Evolutionary conservation across 2,329 filamentous ascomycete genomes (phyloP).

Genomic region (Diaporthe sp.): DNA sequence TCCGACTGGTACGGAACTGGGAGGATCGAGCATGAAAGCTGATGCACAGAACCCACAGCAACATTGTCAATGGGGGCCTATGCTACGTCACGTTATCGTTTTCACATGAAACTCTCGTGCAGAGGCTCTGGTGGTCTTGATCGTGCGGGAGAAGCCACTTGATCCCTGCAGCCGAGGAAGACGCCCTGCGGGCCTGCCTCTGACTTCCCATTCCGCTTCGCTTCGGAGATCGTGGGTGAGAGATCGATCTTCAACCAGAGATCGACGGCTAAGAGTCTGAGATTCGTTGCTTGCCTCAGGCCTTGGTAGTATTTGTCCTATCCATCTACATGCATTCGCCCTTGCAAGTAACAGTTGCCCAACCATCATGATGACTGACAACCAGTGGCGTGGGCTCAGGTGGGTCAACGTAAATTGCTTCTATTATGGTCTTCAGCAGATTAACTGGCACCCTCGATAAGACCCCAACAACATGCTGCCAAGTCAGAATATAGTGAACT

Average conservation of each 20-base stretch:
- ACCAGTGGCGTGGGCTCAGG: not conserved
- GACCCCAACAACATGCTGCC: too few species aligned
- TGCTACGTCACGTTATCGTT: not conserved
- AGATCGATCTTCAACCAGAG: not conserved
- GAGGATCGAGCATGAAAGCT: constrained; percentile 6
- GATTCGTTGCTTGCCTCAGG: not conserved
- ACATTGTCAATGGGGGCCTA: not conserved
- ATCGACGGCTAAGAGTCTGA: not conserved
- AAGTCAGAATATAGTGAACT: not conserved
- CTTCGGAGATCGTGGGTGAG: too few species aligned
- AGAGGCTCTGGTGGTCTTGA: not conserved
- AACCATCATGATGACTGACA: not conserved
- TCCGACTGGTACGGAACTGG: not conserved
- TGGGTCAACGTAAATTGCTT: not conserved
- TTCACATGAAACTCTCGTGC: constrained; percentile 19
- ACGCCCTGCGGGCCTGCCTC: not conserved
- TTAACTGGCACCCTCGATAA: not conserved
- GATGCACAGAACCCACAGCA: constrained; percentile 8
- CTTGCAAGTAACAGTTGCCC: too few species aligned
- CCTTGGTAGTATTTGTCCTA: not conserved
- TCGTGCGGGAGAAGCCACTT: not conserved
- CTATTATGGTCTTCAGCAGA: not conserved
- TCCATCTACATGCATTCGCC: not conserved
- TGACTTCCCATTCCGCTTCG: not conserved
- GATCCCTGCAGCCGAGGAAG: constrained; percentile 5